Evolutionary conservation across 371 early-diverging fungal genomes (phyloP).

Genomic region (Mortierella sp.): DNA sequence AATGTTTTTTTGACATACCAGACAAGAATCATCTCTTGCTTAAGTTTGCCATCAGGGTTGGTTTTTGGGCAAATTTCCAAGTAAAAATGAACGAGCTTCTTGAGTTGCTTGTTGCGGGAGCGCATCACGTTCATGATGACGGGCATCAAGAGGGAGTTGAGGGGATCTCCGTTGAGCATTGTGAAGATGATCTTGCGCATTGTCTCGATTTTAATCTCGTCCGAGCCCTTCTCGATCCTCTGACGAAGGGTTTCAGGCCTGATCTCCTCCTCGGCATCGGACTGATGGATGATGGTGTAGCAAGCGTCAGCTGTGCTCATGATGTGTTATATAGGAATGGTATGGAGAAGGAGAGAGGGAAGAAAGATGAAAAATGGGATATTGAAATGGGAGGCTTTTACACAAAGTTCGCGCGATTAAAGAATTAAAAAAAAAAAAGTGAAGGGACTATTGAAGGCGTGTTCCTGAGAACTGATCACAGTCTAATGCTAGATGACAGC

Average conservation of each 20-base stretch:
- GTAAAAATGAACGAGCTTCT: conserved; percentile 95
- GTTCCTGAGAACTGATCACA: conserved; percentile 6
- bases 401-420: background rate
- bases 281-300: conserved; percentile 78
- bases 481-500: background rate
- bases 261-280: conserved; percentile 73
- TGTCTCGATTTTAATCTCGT: conserved; percentile 91
- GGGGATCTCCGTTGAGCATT: conserved; percentile 94
- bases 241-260: conserved; percentile 78
- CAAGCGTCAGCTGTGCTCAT: conserved; percentile 67
- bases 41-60: conserved; percentile 91
- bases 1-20: no score
- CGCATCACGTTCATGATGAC: conserved; percentile 97
- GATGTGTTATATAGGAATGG: conserved; percentile 5
- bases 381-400: background rate
- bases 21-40: conserved; percentile 96
- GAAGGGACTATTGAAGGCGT: conserved; percentile 3
- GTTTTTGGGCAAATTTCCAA: conserved; percentile 98
- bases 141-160: conserved; percentile 92
- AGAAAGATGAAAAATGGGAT: background rate
- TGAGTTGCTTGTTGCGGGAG: conserved; percentile 91
- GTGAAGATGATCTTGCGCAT: conserved; percentile 92
- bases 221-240: conserved; percentile 91
- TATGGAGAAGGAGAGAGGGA: background rate
- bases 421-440: background rate